Conservation (phyloP, 768 basidiomycete genomes). For the Piloderma croceum region DNA sequence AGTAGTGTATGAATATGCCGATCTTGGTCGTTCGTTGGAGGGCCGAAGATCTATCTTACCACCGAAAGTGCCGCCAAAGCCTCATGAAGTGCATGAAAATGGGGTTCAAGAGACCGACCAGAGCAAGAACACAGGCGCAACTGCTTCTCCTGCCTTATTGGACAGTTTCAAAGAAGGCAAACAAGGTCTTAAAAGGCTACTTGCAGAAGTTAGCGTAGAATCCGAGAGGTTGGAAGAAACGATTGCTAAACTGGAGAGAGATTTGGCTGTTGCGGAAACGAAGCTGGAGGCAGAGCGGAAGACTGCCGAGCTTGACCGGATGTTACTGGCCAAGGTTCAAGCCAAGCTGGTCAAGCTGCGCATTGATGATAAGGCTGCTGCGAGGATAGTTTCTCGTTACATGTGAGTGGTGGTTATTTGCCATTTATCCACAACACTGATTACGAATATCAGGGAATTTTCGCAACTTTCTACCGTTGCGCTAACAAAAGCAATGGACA, state of each 20-base stretch:
- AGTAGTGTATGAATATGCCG: conserved; percentile 69
- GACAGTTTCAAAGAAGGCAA: conserved; percentile 45
- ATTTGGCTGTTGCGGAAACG: conserved; percentile 38
- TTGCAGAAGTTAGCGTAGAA: conserved; percentile 45
- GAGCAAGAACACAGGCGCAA: no score
- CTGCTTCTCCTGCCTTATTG: conserved; percentile 20
- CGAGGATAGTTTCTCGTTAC: conserved; percentile 79
- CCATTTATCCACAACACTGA: conserved; percentile 1
- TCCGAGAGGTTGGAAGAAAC: conserved; percentile 41
- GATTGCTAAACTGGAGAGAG: conserved; percentile 35
- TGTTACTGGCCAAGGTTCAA: conserved; percentile 39
- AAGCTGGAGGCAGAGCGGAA: conserved; percentile 43
- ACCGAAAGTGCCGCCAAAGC: neutral
- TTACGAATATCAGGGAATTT: conserved; percentile 56
- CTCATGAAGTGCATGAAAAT: no score
- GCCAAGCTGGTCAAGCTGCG: conserved; percentile 50
- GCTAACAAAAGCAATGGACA: conserved; percentile 54
- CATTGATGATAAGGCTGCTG: conserved; percentile 68
- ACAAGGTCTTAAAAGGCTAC: conserved; percentile 40
- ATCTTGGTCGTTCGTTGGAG: conserved; percentile 63
- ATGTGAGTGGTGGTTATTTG: no score
- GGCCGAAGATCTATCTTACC: conserved; percentile 35
- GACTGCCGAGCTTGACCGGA: conserved; percentile 36
- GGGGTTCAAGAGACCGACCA: no score
- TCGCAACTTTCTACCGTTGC: conserved; percentile 68